Evolutionary conservation across 2,329 filamentous ascomycete species (phyloP), one percentile per base, ranked within the genome.

Genomic region (Exophiala phaeomuriformis): DNA sequence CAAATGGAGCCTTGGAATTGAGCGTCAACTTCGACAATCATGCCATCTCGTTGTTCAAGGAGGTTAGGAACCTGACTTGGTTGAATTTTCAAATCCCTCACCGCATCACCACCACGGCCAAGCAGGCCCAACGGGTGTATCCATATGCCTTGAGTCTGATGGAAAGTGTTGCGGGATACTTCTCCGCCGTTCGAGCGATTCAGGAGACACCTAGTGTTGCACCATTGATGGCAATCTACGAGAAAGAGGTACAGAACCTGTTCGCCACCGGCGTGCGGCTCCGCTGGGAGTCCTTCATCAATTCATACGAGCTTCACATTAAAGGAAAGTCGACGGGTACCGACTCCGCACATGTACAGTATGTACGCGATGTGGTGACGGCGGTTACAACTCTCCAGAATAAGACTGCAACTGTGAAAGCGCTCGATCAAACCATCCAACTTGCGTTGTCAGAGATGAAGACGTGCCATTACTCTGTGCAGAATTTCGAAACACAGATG

Each of bases 61-160:
- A 99, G 74, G 95, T 95, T 29, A 84, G 94, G 39, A 98, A 98
- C 66, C 75, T 99, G 41, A 83, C 89, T 8, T 98, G 93, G 91
- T 84, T 95, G 58, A 93, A 89, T 61, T 98, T 90, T 68, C 85
- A 88, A 52, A 88, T 98, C 28, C 94, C 94, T 5, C 93, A 98
- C 69, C 84, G 88, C 9, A 89, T 98, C 65, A 94, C 86, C 70
- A 97, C 89, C 59, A 89, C 95, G 50, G 95, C 94, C 1, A 98
- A 97, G 70, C 93, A 98, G 68, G 94, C 93, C n/a, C 95, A 96
- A 72, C 83, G 93, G 49, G 93, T 98, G 3, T 99, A 99, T 64
- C 93, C 93, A 0, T 98, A 94, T 66, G 93, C 94, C 28, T 90
- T 98, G 61, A 97, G 90, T 66, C 74, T 99, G 61, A 98, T 98